Evolutionary conservation across 805 yeast genomes (phyloP).

Genomic region (Hanseniaspora thailandica): DNA sequence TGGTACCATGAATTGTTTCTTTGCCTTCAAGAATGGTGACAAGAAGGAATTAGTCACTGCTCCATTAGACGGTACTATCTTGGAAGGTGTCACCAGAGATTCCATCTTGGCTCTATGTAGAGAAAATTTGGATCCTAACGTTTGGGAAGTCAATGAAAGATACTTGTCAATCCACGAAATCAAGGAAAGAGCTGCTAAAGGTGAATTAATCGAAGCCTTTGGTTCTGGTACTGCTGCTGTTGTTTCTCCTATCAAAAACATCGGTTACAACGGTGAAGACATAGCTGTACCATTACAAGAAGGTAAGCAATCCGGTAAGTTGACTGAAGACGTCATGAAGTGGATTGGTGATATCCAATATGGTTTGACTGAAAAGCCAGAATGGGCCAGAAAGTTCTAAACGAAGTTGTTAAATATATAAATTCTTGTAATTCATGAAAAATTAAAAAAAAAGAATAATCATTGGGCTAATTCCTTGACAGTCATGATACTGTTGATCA

Average conservation of each 20-base stretch:
- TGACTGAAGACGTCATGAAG: constrained; percentile 63
- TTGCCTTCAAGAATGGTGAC: constrained; percentile 62
- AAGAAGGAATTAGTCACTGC: constrained; percentile 89
- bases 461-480: constrained; percentile 4
- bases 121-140: constrained; percentile 57
- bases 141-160: constrained; percentile 80
- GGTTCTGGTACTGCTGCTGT: constrained; percentile 98
- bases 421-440: neutral
- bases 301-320: constrained; percentile 67
- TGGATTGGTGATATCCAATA: constrained; percentile 90
- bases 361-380: constrained; percentile 60
- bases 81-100: constrained; percentile 94
- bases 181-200: constrained; percentile 60
- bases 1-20: constrained; percentile 94
- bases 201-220: constrained; percentile 84
- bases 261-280: constrained; percentile 64
- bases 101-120: constrained; percentile 69
- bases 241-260: constrained; percentile 83
- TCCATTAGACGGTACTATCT: constrained; percentile 92
- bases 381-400: constrained; percentile 34
- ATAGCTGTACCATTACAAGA: constrained; percentile 68
- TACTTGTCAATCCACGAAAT: constrained; percentile 72
- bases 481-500: constrained; percentile 7
- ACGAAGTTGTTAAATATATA: neutral
- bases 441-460: neutral